These are phyloP conservation scores for Millerago galiae DNA, from an alignment of 805 yeast genomes.

Conservation along the genomic window DNA sequence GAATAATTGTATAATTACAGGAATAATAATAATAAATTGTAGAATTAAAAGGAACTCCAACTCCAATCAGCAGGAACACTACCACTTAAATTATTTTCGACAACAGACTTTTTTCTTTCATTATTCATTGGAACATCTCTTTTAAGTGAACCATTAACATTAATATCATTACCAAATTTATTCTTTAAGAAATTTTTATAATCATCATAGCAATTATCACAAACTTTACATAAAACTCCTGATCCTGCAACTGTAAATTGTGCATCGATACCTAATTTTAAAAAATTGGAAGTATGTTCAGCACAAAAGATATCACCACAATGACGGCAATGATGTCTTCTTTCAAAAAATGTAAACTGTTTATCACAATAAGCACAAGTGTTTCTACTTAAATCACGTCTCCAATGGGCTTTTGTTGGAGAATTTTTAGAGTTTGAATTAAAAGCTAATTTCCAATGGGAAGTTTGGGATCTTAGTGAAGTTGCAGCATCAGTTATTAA, in stretches of 20 bases:
- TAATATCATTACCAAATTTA: slow-evolving; percentile 14
- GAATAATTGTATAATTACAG: background rate
- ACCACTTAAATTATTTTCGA: slow-evolving; percentile 26
- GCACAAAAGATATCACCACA: slow-evolving; percentile 80
- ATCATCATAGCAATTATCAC: slow-evolving; percentile 58
- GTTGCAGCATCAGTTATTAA: slow-evolving; percentile 20
- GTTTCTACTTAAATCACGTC: slow-evolving; percentile 58
- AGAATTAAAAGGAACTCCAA: slow-evolving; percentile 62
- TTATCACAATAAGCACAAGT: slow-evolving; percentile 65
- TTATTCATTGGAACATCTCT: background rate
- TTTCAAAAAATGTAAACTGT: slow-evolving; percentile 68
- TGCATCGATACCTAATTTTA: slow-evolving; percentile 52
- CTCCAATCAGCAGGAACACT: slow-evolving; percentile 67
- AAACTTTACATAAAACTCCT: slow-evolving; percentile 63
- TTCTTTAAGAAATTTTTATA: slow-evolving; percentile 44
- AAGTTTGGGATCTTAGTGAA: slow-evolving; percentile 22
- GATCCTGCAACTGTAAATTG: slow-evolving; percentile 61
- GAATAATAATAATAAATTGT: background rate
- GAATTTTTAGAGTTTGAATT: slow-evolving; percentile 21
- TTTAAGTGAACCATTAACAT: background rate
- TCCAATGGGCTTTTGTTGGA: slow-evolving; percentile 58
- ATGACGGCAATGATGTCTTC: slow-evolving; percentile 78
- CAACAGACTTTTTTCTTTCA: slow-evolving; percentile 25
- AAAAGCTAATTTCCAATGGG: slow-evolving; percentile 22
- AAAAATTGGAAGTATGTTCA: slow-evolving; percentile 53